Evolutionary conservation across 2,329 filamentous ascomycete genomes (phyloP).

Genomic region (Cercospora zeina): DNA sequence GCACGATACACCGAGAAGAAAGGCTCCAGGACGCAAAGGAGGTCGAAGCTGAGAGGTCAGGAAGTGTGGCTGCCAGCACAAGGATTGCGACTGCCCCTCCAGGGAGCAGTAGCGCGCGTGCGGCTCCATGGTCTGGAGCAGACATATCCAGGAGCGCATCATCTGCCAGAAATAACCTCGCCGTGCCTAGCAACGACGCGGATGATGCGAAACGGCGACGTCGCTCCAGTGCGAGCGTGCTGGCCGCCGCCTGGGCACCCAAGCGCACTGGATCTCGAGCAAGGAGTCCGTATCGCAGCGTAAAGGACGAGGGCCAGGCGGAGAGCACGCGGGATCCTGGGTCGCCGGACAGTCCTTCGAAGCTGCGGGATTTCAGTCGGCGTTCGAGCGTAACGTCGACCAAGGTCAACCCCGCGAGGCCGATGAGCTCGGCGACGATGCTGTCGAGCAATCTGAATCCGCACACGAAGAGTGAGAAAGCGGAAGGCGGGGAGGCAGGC

Average conservation of each 20-base stretch:
- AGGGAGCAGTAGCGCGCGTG: conserved; percentile 12
- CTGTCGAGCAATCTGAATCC: conserved; percentile 17
- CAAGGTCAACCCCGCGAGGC: conserved; percentile 33
- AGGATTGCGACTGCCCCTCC: not conserved
- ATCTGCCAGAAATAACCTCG: conserved; percentile 15
- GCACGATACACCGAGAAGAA: conserved; percentile 64
- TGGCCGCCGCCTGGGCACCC: conserved; percentile 26
- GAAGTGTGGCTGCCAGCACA: conserved; percentile 14
- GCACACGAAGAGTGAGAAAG: conserved; percentile 4
- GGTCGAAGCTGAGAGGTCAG: conserved; percentile 10
- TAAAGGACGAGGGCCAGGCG: conserved; percentile 33
- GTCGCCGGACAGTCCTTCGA: conserved; percentile 19
- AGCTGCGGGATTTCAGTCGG: conserved; percentile 25
- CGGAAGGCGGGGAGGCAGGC: conserved; percentile 7
- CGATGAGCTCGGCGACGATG: conserved; percentile 28
- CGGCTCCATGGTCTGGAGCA: conserved; percentile 14
- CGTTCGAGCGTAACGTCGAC: conserved; percentile 28
- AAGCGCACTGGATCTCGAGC: conserved; percentile 25
- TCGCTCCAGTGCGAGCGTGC: conserved; percentile 29
- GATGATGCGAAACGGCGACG: conserved; percentile 27
- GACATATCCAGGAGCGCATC: conserved; percentile 10
- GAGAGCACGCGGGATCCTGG: conserved; percentile 16
- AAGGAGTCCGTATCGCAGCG: conserved; percentile 29
- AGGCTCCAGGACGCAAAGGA: conserved; percentile 43
- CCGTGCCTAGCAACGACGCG: conserved; percentile 19